Base-by-base conservation (phyloP, 1,139 yeast genomes). In the Debaryomyces coudertii region DNA sequence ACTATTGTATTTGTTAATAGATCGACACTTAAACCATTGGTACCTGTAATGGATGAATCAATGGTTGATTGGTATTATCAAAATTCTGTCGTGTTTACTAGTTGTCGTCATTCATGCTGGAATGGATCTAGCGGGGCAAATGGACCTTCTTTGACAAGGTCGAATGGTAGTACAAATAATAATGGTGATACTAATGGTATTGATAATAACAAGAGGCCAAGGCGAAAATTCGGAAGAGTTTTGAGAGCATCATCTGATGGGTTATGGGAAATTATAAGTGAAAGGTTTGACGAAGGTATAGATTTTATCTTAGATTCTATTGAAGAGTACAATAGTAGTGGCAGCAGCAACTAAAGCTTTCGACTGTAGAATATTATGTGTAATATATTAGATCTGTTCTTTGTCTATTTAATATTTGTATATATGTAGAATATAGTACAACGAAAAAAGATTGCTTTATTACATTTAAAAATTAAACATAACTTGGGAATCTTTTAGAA, bases 61-160 rank as follows among this genome's bases (percentile, higher is more conserved):
- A 79, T 88, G 71, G 80, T 88, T 15, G 97, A 90, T 57, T 92
- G 98, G 97, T 93, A 84, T 63, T 90, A 85, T 68, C 85, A 85
- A 53, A 87, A 89, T 56, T 89, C 97, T 1, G 79, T 92, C 23
- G 80, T 93, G 1, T 90, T 92, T 63, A 82, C 97, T 6, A 79
- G 90, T 47, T 71, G 76, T 45, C 77, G 77, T 49, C 95, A 92
- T 61, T 73, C 87, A 3, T 86, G 95, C 54, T 90, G 96, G 96
- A 86, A 79, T 22, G 76, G 73, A 14, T 62, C 71, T 2, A 52
- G 57, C 36, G 48, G 47, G 16, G 54, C 58, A 6, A 63, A 58
- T 43, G 60, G 66, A 1, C 36, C 50, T n/a, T 55, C 57, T 15
- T 45, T 52, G 14, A 48, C 57, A 44, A 44, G 46, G 28, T 43